phyloP scores from a whole-genome alignment of 495 filamentous ascomycete species.

The Penicillium taxi region DNA sequence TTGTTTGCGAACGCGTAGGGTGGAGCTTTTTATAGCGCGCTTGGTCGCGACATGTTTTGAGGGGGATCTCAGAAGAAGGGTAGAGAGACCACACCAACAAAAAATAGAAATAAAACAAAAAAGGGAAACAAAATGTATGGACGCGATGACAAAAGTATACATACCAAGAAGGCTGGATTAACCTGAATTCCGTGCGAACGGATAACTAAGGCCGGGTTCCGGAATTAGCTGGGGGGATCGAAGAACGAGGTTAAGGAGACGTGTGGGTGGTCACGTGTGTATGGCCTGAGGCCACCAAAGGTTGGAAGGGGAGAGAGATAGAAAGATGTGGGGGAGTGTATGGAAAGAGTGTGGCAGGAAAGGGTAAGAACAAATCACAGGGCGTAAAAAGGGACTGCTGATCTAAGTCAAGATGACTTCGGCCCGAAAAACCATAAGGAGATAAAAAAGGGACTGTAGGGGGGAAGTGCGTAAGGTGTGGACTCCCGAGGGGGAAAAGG shows the following conservation, averaged over 20 bases:
- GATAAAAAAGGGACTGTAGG: constrained; percentile 9
- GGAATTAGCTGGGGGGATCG: constrained; percentile 35
- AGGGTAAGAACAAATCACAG: constrained; percentile 9
- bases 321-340: constrained; percentile 1
- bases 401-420: constrained; percentile 10
- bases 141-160: constrained; percentile 20
- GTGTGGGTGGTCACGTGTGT: constrained; percentile 33
- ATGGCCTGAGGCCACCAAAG: constrained; percentile 24
- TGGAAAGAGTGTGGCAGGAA: constrained; percentile 1
- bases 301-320: constrained; percentile 1
- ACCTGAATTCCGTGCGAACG: constrained; percentile 39
- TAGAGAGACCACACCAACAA: constrained; percentile 1
- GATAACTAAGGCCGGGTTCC: constrained; percentile 34
- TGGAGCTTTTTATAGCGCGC: constrained; percentile 20
- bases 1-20: constrained; percentile 30
- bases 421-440: constrained; percentile 11
- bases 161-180: constrained; percentile 45
- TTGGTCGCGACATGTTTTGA: constrained; percentile 19
- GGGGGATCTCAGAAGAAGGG: constrained; percentile 7
- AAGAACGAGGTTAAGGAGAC: constrained; percentile 24
- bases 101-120: not conserved
- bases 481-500: constrained; percentile 10
- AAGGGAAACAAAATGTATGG: not conserved
- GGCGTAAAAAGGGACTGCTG: constrained; percentile 9
- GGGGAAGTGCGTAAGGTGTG: constrained; percentile 13